Evolutionary conservation across 2,329 filamentous ascomycete genomes (phyloP), one percentile per base, ranked within the genome.

Genomic region (Orbilia javanica): DNA sequence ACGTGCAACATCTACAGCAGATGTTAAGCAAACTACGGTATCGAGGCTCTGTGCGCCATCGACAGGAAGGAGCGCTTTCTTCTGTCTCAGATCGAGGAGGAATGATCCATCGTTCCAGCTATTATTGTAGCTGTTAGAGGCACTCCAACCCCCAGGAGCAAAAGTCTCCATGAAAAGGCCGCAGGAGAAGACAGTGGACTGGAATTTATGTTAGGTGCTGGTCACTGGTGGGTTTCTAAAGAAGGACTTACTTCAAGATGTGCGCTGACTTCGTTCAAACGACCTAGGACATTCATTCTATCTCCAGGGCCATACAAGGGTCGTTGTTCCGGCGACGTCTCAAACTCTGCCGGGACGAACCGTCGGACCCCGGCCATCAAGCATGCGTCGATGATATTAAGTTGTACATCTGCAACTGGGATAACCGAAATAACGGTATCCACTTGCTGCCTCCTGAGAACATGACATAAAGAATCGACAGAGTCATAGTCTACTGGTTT

Each of bases 81-180:
- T 79, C 8, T 63, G 73, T 25, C 31, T 74, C 8, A 81, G 67
- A 48, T 81, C 80, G 25, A 80, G 52, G 46, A 81, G 52, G 34
- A 80, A 79, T 20, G 69, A 48, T 1, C 76, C 79, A n/a, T 80
- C 79, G 18, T 80, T 65, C 73, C 70, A 74, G 64, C 64, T 66
- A 50, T 76, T 70, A 18, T 69, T 70, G 52, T 76, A 73, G 18
- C 77, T 70, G 4, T 75, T 75, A 20, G 77, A 80, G 1, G 36
- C 72, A 4, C 60, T 31, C 67, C 80, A 67, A 3, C 80, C 80
- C 4, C 80, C 80, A 44, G 80, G 80, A 42, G 62, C 70, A 62
- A 81, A 81, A 73, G 80, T 80, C 57, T 81, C 80, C 65, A 80
- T 80, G 46, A 81, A 81, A 22, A 81, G 36, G 39, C 80, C 80